Evolutionary conservation across 805 yeast genomes (phyloP).

Genomic region (Candida sanyiensis): DNA sequence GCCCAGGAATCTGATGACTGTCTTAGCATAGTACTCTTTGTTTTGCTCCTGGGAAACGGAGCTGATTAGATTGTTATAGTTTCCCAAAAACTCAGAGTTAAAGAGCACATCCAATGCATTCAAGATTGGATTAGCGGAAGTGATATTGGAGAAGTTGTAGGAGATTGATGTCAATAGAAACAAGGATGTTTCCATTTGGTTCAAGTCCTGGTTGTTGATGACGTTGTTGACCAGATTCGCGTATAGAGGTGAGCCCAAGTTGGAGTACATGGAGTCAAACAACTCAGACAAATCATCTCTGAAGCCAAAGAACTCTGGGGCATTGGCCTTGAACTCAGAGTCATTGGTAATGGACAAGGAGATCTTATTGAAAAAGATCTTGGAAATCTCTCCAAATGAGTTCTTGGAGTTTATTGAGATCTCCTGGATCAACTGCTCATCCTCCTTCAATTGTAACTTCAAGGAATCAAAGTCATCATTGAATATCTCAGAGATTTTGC

Average conservation of each 20-base stretch:
- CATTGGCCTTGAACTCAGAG: slow-evolving; percentile 28
- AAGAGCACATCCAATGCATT: slow-evolving; percentile 24
- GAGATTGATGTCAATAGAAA: slow-evolving; percentile 53
- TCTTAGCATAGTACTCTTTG: slow-evolving; percentile 32
- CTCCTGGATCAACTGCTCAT: slow-evolving; percentile 26
- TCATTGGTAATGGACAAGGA: slow-evolving; percentile 38
- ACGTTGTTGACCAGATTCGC: slow-evolving; percentile 37
- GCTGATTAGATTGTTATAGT: slow-evolving; percentile 11
- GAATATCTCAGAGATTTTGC: slow-evolving; percentile 53
- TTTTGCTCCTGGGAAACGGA: slow-evolving; percentile 15
- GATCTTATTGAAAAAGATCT: slow-evolving; percentile 64
- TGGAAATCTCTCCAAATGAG: slow-evolving; percentile 48
- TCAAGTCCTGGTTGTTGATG: slow-evolving; percentile 21
- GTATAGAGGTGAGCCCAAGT: slow-evolving; percentile 51
- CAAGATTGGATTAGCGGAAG: slow-evolving; percentile 23
- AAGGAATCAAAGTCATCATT: slow-evolving; percentile 42
- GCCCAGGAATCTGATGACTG: slow-evolving; percentile 54
- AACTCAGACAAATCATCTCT: slow-evolving; percentile 75
- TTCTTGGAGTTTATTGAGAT: slow-evolving; percentile 30
- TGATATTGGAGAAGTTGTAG: slow-evolving; percentile 37
- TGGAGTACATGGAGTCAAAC: slow-evolving; percentile 62
- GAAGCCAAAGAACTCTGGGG: slow-evolving; percentile 55
- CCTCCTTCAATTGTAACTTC: slow-evolving; percentile 28
- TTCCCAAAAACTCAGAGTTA: slow-evolving; percentile 26
- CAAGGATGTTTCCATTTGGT: slow-evolving; percentile 55